phyloP scores from a whole-genome alignment of 441 rosid species.

The Pelargonium exstipulatum region DNA sequence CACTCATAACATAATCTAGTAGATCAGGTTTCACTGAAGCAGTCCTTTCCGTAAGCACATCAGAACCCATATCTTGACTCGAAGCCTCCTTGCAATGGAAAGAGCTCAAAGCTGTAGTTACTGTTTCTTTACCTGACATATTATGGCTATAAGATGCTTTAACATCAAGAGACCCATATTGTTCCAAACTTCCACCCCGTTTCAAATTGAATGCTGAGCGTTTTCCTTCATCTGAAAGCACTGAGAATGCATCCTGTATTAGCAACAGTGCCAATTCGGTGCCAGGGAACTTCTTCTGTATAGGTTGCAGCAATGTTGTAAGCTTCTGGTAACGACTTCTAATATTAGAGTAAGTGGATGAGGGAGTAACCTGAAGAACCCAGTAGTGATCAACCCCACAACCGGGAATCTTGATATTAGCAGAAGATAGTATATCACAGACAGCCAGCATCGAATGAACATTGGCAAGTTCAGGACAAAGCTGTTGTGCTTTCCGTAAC shows the following conservation, averaged over 20 bases:
- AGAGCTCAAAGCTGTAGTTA: slow-evolving; percentile 7
- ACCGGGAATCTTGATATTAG: slow-evolving; percentile 20
- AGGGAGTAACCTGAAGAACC: slow-evolving; percentile 27
- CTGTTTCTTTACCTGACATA: slow-evolving; percentile 1
- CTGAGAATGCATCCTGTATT: slow-evolving; percentile 15
- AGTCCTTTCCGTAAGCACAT: slow-evolving; percentile 1
- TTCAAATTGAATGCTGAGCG: slow-evolving; percentile 23
- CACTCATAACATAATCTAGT: background rate
- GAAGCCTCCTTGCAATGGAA: background rate
- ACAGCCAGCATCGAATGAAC: slow-evolving; percentile 22
- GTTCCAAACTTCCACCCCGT: slow-evolving; percentile 22
- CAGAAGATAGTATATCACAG: slow-evolving; percentile 26
- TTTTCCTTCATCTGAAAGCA: slow-evolving; percentile 14
- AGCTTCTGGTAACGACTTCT: slow-evolving; percentile 19
- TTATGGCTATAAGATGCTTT: slow-evolving; percentile 7
- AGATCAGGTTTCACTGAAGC: background rate
- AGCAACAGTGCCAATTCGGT: slow-evolving; percentile 22
- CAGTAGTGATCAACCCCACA: slow-evolving; percentile 25
- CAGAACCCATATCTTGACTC: background rate
- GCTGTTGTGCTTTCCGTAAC: slow-evolving; percentile 17
- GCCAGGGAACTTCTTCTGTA: slow-evolving; percentile 17
- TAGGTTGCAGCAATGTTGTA: slow-evolving; percentile 21
- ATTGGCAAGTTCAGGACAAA: slow-evolving; percentile 20
- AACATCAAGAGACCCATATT: slow-evolving; percentile 14
- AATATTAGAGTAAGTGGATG: slow-evolving; percentile 11